Evolutionary conservation across 2,329 filamentous ascomycete species (phyloP).

Genomic region (Rhynchosporium secalis): DNA sequence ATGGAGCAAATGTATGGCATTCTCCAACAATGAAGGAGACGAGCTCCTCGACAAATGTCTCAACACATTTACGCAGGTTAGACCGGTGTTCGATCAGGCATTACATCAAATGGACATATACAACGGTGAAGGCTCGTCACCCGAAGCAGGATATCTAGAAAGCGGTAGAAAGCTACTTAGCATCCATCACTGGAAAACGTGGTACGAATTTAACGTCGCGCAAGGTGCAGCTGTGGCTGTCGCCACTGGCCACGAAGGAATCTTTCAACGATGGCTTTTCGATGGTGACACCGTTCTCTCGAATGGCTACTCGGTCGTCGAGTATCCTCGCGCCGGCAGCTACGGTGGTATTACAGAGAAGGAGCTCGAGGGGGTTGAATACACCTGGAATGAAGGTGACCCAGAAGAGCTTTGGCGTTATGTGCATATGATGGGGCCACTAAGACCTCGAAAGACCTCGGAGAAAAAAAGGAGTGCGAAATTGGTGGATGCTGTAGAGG

Average conservation of each 20-base stretch:
- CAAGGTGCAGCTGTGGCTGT: conserved; percentile 1
- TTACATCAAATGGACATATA: conserved; percentile 16
- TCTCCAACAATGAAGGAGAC: conserved; percentile 11
- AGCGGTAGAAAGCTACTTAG: conserved; percentile 9
- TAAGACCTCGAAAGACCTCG: conserved; percentile 10
- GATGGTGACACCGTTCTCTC: conserved; percentile 9
- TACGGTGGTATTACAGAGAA: conserved; percentile 10
- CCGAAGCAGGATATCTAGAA: conserved; percentile 10
- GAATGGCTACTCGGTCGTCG: conserved; percentile 13
- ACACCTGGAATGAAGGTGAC: conserved; percentile 15
- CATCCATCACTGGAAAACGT: conserved; percentile 13
- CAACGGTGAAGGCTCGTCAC: conserved; percentile 7
- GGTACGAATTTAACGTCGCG: conserved; percentile 9
- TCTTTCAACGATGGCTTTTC: conserved; percentile 14
- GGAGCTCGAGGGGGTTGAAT: conserved; percentile 8
- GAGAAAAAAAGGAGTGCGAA: conserved; percentile 15
- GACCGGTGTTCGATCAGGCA: neutral
- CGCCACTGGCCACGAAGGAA: conserved; percentile 6
- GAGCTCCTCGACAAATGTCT: conserved; percentile 14
- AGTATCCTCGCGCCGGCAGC: conserved; percentile 2
- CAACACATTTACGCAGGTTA: neutral
- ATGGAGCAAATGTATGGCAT: neutral
- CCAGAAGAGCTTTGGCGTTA: conserved; percentile 11
- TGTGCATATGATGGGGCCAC: conserved; percentile 12
- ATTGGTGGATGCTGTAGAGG: conserved; percentile 11